Evolutionary conservation across 2,329 filamentous ascomycete genomes (phyloP).

Genomic region (Polytolypa hystricis): DNA sequence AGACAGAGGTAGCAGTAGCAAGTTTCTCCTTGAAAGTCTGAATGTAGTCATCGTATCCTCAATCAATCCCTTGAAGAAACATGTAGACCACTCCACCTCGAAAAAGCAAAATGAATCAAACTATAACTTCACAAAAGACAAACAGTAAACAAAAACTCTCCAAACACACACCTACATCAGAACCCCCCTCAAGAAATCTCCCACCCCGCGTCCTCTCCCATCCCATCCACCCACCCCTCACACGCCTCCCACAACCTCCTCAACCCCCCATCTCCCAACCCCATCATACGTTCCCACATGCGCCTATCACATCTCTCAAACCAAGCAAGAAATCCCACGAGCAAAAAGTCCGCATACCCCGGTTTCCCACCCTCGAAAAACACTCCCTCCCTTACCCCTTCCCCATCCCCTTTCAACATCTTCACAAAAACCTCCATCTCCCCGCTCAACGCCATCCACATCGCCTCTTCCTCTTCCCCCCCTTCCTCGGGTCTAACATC

Average conservation of each 20-base stretch:
- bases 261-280: conserved; percentile 8
- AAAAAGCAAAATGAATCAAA: too few relatives aligned
- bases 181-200: too few relatives aligned
- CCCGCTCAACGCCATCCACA: conserved; percentile 13
- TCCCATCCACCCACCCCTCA: conserved; percentile 8
- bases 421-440: conserved; percentile 18
- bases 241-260: conserved; percentile 9
- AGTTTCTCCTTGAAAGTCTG: too few relatives aligned
- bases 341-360: conserved; percentile 11
- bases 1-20: too few relatives aligned
- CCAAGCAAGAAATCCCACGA: conserved; percentile 9
- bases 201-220: conserved; percentile 7
- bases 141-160: neutral
- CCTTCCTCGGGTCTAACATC: conserved; percentile 18
- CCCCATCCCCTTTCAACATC: conserved; percentile 16
- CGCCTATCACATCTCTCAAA: conserved; percentile 5
- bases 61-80: too few relatives aligned
- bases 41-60: too few relatives aligned
- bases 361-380: conserved; percentile 11
- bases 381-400: conserved; percentile 3
- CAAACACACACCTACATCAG: neutral
- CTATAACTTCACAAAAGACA: neutral
- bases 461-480: conserved; percentile 5
- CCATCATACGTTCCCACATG: conserved; percentile 7
- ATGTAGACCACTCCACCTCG: neutral